A percentile compares a stretch with the other conserved stretches of the same genome.
Conservation (phyloP, 164 flowering plant species). For the Piper longum region DNA sequence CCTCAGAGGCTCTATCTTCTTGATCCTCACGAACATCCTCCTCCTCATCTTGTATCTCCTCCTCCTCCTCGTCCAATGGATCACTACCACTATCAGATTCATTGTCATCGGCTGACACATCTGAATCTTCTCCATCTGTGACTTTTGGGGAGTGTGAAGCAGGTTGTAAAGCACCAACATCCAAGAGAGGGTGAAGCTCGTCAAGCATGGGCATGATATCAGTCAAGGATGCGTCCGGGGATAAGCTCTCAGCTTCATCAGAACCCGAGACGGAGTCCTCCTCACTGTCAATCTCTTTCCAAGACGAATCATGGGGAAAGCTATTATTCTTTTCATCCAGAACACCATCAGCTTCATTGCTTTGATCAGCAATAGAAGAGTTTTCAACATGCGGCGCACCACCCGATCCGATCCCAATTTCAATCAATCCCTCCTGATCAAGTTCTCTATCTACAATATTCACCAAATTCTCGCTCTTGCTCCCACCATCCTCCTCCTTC, state of each 20-base stretch:
- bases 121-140: slow-evolving; percentile 43
- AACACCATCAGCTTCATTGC: neutral
- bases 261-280: slow-evolving; percentile 44
- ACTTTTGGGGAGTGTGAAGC: slow-evolving; percentile 19
- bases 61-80: slow-evolving; percentile 29
- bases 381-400: neutral
- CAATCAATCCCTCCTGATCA: slow-evolving; percentile 10
- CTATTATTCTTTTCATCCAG: slow-evolving; percentile 10
- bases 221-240: slow-evolving; percentile 92
- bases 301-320: slow-evolving; percentile 9
- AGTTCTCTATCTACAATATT: slow-evolving; percentile 10
- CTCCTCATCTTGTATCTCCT: slow-evolving; percentile 34
- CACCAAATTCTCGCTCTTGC: slow-evolving; percentile 15
- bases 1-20: slow-evolving; percentile 35
- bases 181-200: slow-evolving; percentile 86
- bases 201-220: slow-evolving; percentile 85
- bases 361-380: neutral
- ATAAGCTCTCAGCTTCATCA: slow-evolving; percentile 67
- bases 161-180: slow-evolving; percentile 34
- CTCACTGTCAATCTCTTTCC: slow-evolving; percentile 8
- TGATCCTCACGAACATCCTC: slow-evolving; percentile 32
- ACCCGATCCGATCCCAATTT: neutral
- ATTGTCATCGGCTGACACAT: slow-evolving; percentile 24
- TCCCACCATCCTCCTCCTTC: slow-evolving; percentile 10
- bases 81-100: slow-evolving; percentile 20